A percentile compares a stretch with the other conserved stretches of the same genome.
These are phyloP conservation scores for Gentiana macrophylla DNA, from an alignment of 257 asterid species.

Conservation along the genomic window DNA sequence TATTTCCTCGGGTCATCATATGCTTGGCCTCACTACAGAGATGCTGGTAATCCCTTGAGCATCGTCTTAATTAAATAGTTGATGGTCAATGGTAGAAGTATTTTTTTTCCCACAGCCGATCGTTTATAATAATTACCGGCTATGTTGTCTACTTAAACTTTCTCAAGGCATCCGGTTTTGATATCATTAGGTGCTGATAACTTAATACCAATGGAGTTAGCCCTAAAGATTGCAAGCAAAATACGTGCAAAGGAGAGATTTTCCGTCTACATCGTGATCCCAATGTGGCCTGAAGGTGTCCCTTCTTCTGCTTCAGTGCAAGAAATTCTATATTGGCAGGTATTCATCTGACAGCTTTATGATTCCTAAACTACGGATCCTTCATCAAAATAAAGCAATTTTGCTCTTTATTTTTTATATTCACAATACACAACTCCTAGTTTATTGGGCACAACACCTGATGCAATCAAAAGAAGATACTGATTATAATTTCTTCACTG, in stretches of 20 bases:
- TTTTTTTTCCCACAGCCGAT: not conserved
- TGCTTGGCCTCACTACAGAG: slow-evolving; percentile 80
- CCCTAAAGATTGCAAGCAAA: slow-evolving; percentile 77
- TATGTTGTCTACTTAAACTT: not conserved
- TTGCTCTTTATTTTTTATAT: too few relatives aligned
- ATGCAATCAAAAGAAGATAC: too few relatives aligned
- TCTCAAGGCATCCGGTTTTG: slow-evolving; percentile 7
- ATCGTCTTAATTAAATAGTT: not conserved
- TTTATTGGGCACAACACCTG: too few relatives aligned
- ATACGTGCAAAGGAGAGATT: slow-evolving; percentile 72
- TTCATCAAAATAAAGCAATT: too few relatives aligned
- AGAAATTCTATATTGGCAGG: slow-evolving; percentile 97
- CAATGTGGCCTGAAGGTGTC: slow-evolving; percentile 97
- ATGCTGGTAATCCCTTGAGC: slow-evolving; percentile 44
- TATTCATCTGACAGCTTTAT: slow-evolving; percentile 3
- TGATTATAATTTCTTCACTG: too few relatives aligned
- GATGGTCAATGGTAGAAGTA: not conserved
- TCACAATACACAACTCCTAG: too few relatives aligned
- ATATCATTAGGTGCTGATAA: slow-evolving; percentile 72
- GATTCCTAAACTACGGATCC: too few relatives aligned
- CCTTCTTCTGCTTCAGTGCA: slow-evolving; percentile 83
- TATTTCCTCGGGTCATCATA: slow-evolving; percentile 89
- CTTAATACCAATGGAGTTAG: slow-evolving; percentile 84
- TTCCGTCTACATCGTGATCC: slow-evolving; percentile 68
- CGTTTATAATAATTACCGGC: not conserved